Evolutionary conservation across 768 basidiomycete species (phyloP), one percentile per base, ranked within the genome.

Genomic region (Lentinula aciculospora): DNA sequence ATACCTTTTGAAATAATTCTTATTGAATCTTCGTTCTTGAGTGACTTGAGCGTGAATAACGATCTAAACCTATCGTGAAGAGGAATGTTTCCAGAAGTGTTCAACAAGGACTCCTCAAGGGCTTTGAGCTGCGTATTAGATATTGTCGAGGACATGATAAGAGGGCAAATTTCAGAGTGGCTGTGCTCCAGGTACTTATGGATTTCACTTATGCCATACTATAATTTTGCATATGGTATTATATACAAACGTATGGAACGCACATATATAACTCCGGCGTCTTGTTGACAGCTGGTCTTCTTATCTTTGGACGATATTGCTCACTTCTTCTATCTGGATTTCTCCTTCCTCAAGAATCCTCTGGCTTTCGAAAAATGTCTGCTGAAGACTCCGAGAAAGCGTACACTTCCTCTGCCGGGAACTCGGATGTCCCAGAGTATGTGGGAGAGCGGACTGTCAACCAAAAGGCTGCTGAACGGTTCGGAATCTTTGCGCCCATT

Each of bases 11-110:
- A 84, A 65, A 98, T 93, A 68, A 95, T 88, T 53, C 79, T 68
- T 27, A 98, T 85, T 5, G 94, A 92, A 63, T 89, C 81, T 56
- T 92, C 86, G 32, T 71, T 81, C 65, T 86, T 86, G 44, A 97
- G 72, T 0, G 90, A 82, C 70, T 96, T 98, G 53, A 99, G 76
- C 10, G 95, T 89, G 69, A 99, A 99, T 7, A 99, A 75, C 0
- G 95, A 88, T 28, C 96, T 76, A 67, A 97, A 99, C 55, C 96
- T 77, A 64, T 86, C 85, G 66, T 95, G 93, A 15, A 99, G 80
- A 0, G 90, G 83, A 1, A 87, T 82, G 55, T 80, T 76, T 57
- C 88, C 85, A 0, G 84, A 76, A 32, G 69, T 77, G 69, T 97
- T 96, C 71, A 97, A 85, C 53, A 98, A 82, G 27, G 80, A 80